Conservation (phyloP, 2,329 filamentous ascomycete species). For the Aspergillus arachidicola region DNA sequence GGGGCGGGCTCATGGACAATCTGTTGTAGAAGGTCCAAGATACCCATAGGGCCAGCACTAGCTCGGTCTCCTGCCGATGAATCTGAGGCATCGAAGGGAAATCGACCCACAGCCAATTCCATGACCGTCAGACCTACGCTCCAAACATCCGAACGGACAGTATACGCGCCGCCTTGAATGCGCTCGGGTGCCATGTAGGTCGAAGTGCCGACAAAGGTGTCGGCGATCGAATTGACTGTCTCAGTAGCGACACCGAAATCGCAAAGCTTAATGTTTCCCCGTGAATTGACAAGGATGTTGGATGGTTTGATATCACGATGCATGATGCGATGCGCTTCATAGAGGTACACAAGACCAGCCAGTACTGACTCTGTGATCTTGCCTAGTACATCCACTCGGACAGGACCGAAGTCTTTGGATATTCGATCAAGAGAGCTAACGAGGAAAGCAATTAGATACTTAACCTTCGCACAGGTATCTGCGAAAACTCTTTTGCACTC, state of each 20-base stretch:
- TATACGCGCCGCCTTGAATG: constrained; percentile 96
- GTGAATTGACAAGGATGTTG: constrained; percentile 94
- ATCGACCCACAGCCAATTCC: constrained; percentile 96
- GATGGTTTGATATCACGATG: constrained; percentile 98
- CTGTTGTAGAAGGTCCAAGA: constrained; percentile 91
- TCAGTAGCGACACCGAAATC: constrained; percentile 99
- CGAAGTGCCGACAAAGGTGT: constrained; percentile 97
- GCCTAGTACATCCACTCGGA: constrained; percentile 92
- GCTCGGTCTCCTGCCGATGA: constrained; percentile 72
- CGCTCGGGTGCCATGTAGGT: constrained; percentile 99
- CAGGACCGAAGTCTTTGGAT: constrained; percentile 90
- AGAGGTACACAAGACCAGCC: constrained; percentile 91
- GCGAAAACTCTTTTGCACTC: constrained; percentile 44
- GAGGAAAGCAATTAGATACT: constrained; percentile 20
- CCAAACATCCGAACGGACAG: constrained; percentile 98
- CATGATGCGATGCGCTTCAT: constrained; percentile 96
- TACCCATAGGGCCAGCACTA: constrained; percentile 78
- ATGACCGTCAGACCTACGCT: constrained; percentile 94
- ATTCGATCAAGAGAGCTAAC: constrained; percentile 86
- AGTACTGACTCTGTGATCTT: constrained; percentile 97
- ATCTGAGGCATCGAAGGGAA: constrained; percentile 85
- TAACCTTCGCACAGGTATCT: not conserved
- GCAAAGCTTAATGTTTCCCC: constrained; percentile 92
- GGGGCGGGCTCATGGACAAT: constrained; percentile 97
- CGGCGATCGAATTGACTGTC: constrained; percentile 94